Conservation (phyloP, 2,329 filamentous ascomycete genomes). For the Nectriaceae sp. region DNA sequence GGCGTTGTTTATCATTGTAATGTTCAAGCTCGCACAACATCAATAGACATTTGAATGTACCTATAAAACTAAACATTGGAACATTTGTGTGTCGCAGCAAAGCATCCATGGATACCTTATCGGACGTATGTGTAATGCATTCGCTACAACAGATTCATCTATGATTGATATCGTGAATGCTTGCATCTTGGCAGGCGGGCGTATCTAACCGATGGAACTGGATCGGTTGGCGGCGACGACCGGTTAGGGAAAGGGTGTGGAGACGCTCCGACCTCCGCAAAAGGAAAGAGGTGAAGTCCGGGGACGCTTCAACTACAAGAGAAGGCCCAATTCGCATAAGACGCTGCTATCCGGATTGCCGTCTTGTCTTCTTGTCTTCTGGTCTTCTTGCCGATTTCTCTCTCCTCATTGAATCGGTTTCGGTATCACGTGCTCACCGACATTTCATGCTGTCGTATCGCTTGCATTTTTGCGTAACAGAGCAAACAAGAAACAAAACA, state of each 20-base stretch:
- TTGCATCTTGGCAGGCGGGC: not conserved
- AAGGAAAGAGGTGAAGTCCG: not conserved
- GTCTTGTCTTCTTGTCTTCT: too few relatives aligned
- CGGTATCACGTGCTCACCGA: too few relatives aligned
- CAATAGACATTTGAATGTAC: conserved; percentile 17
- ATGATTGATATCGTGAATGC: not conserved
- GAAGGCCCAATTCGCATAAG: too few relatives aligned
- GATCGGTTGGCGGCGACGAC: conserved; percentile 29
- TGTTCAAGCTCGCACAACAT: too few relatives aligned
- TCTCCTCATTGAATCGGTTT: too few relatives aligned
- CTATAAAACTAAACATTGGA: too few relatives aligned
- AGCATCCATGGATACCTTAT: too few relatives aligned
- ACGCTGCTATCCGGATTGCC: too few relatives aligned
- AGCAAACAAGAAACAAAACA: not conserved
- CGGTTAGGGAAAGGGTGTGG: conserved; percentile 11
- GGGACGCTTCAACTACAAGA: not conserved
- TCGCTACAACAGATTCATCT: too few relatives aligned
- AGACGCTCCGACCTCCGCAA: not conserved
- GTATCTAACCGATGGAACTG: not conserved
- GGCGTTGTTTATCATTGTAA: conserved; percentile 20
- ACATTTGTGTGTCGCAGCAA: too few relatives aligned
- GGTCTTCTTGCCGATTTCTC: too few relatives aligned
- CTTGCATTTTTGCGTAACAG: not conserved
- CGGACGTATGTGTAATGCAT: too few relatives aligned
- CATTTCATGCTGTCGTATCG: not conserved